These are phyloP conservation scores for Cucurbita maxima DNA, from an alignment of 306 rosid genomes.

Conservation along the genomic window DNA sequence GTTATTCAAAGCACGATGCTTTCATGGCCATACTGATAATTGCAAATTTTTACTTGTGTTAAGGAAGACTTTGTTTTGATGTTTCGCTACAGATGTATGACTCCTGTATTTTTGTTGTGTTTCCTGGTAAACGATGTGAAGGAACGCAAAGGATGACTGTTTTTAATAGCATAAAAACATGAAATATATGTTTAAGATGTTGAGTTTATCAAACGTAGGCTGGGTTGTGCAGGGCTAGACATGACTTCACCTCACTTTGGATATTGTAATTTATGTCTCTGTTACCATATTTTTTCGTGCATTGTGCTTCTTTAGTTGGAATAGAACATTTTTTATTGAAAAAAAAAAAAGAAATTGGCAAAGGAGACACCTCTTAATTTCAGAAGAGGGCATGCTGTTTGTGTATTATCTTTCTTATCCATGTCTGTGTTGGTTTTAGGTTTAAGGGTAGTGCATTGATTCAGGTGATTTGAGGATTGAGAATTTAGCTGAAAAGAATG, in stretches of 20 bases:
- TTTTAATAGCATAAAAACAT: background rate
- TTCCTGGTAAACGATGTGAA: background rate
- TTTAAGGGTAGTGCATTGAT: background rate
- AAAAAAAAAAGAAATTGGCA: background rate
- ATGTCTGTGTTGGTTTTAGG: background rate
- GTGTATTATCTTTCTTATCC: background rate
- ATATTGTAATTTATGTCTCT: background rate
- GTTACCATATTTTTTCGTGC: background rate
- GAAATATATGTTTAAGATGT: background rate
- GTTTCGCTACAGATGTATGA: background rate
- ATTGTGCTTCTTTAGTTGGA: background rate
- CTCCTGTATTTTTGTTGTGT: background rate
- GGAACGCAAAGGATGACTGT: background rate
- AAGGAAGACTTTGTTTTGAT: background rate
- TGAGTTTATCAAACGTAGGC: background rate
- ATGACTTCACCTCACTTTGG: background rate
- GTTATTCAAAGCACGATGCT: background rate
- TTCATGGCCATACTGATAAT: background rate
- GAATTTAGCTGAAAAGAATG: background rate
- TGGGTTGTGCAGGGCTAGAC: background rate
- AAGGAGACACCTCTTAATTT: background rate
- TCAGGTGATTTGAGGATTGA: background rate
- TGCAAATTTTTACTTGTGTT: background rate
- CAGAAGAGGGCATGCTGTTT: background rate
- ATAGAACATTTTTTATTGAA: background rate